Percentiles rank a stretch among this genome's conserved stretches.
phyloP scores from a whole-genome alignment of 2,329 filamentous ascomycete genomes.

The Penicillium sp. region DNA sequence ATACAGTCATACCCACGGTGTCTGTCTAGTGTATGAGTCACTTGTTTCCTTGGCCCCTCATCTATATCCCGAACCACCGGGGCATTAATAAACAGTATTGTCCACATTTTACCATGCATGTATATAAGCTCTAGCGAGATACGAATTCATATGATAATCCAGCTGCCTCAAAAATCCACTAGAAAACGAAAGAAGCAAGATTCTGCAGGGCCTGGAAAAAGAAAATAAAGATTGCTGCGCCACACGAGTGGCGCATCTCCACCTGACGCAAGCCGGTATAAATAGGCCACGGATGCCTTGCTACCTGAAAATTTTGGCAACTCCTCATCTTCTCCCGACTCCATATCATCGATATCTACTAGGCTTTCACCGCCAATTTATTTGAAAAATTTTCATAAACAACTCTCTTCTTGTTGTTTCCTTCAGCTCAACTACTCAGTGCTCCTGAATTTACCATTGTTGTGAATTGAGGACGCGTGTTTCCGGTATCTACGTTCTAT shows the following conservation, averaged over 20 bases:
- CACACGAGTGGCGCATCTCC: constrained; percentile 14
- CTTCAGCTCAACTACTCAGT: not conserved
- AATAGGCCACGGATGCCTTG: constrained; percentile 24
- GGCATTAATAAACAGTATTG: constrained; percentile 1
- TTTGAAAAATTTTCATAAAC: not conserved
- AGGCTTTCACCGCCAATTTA: constrained; percentile 7
- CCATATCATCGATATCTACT: constrained; percentile 13
- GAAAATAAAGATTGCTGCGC: constrained; percentile 12
- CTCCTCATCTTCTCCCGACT: constrained; percentile 10
- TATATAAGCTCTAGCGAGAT: constrained; percentile 7
- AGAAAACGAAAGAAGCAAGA: not conserved
- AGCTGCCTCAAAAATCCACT: constrained; percentile 11
- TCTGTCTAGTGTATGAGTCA: constrained; percentile 5
- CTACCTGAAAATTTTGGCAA: constrained; percentile 29
- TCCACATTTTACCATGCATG: constrained; percentile 9
- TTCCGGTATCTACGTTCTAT: constrained; percentile 19
- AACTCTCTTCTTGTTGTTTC: not conserved
- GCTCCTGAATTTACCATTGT: constrained; percentile 1
- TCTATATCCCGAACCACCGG: not conserved
- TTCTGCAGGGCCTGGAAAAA: constrained; percentile 1
- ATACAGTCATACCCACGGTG: constrained; percentile 1
- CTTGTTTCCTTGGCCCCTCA: constrained; percentile 1
- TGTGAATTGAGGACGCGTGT: constrained; percentile 20
- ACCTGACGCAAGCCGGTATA: constrained; percentile 6
- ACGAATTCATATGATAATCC: constrained; percentile 1